Percentiles rank a stretch among this genome's conserved stretches.
Conservation (phyloP, 345 rosid species). For the Hibiscus tridactylites region DNA sequence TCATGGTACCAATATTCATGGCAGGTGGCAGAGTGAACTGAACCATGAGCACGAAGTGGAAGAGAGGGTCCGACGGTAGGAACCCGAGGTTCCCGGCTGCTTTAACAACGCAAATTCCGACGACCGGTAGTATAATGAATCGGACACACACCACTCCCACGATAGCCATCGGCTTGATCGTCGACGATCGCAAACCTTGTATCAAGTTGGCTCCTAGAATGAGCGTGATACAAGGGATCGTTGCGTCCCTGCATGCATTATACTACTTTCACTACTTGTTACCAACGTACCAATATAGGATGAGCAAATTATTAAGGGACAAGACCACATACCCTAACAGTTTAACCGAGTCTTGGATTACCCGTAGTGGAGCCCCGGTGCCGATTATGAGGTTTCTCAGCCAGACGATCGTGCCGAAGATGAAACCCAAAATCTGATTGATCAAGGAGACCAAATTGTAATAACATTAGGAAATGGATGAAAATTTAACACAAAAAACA, state of each 20-base stretch:
- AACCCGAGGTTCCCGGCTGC: conserved; percentile 62
- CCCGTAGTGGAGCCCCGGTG: conserved; percentile 57
- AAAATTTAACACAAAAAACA: not conserved
- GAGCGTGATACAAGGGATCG: conserved; percentile 85
- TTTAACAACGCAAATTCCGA: conserved; percentile 66
- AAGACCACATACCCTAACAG: conserved; percentile 57
- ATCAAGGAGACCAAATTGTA: not conserved
- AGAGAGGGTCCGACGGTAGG: conserved; percentile 73
- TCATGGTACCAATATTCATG: conserved; percentile 93
- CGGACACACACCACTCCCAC: conserved; percentile 61
- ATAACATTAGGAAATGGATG: not conserved
- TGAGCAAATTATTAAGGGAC: not conserved
- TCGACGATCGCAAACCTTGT: conserved; percentile 70
- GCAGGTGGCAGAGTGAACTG: conserved; percentile 92
- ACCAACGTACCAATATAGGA: not conserved
- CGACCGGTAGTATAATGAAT: conserved; percentile 44
- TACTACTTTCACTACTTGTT: not conserved
- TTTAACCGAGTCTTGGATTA: conserved; percentile 65
- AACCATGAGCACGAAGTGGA: conserved; percentile 66
- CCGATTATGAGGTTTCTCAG: conserved; percentile 78
- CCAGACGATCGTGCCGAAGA: conserved; percentile 66
- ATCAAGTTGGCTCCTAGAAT: conserved; percentile 91
- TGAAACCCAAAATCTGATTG: conserved; percentile 64
- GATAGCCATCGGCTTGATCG: conserved; percentile 40
- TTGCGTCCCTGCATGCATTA: conserved; percentile 54